Evolutionary conservation across 805 yeast genomes (phyloP).

Genomic region (Kodamaea neixiangensis): DNA sequence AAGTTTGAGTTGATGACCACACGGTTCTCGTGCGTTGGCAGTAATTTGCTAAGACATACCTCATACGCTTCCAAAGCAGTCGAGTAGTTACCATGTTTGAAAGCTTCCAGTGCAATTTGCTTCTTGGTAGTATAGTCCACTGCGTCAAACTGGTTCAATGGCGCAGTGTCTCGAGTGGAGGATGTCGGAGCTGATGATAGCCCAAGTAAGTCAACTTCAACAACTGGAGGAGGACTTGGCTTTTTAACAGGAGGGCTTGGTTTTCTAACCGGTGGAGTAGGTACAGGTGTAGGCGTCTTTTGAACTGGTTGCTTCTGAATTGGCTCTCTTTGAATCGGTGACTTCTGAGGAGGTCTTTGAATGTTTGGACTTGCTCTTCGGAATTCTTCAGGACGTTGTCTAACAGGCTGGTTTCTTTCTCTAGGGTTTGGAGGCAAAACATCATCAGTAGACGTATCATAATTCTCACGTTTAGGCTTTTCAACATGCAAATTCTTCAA

Average conservation of each 20-base stretch:
- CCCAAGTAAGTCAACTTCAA: slow-evolving; percentile 31
- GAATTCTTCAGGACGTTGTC: neutral
- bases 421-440: neutral
- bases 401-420: neutral
- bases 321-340: neutral
- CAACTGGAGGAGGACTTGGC: slow-evolving; percentile 13
- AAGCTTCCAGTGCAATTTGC: slow-evolving; percentile 60
- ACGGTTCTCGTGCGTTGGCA: slow-evolving; percentile 62
- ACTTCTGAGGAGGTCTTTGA: neutral
- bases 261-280: slow-evolving; percentile 3
- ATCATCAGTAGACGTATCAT: neutral
- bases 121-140: slow-evolving; percentile 50
- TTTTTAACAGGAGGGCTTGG: slow-evolving; percentile 13
- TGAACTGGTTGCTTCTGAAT: neutral
- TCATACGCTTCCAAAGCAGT: slow-evolving; percentile 63
- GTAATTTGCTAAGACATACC: slow-evolving; percentile 51
- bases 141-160: slow-evolving; percentile 41
- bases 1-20: slow-evolving; percentile 76
- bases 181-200: slow-evolving; percentile 14
- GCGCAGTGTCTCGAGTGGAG: slow-evolving; percentile 15
- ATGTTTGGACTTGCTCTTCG: slow-evolving; percentile 2
- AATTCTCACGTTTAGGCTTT: neutral
- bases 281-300: neutral
- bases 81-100: slow-evolving; percentile 80
- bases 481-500: slow-evolving; percentile 3